phyloP scores from a whole-genome alignment of 1,284 basidiomycete species.

The Ceratobasidium sp. region DNA sequence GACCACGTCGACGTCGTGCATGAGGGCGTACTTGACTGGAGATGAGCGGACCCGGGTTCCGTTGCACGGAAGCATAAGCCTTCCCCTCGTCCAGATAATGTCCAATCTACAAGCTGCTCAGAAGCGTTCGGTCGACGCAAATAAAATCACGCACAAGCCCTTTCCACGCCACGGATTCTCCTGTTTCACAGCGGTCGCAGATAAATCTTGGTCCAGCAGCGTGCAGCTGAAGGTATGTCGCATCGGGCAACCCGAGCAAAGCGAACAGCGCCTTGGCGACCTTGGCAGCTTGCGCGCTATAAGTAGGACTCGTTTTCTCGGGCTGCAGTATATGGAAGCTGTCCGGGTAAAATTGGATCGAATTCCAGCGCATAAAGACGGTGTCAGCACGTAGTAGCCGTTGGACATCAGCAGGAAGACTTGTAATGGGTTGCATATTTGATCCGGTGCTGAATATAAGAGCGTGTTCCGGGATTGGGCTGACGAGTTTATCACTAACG shows the following conservation, averaged over 20 bases:
- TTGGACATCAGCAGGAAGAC: constrained; percentile 2
- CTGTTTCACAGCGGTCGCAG: constrained; percentile 13
- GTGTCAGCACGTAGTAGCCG: constrained; percentile 33
- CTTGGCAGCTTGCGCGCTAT: not conserved
- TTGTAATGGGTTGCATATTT: not conserved
- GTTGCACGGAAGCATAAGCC: not conserved
- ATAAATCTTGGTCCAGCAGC: constrained; percentile 8
- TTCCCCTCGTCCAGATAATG: constrained; percentile 13
- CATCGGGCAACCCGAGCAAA: constrained; percentile 4
- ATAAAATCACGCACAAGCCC: not conserved
- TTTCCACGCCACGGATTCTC: constrained; percentile 4
- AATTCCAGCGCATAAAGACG: not conserved
- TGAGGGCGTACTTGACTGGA: not conserved
- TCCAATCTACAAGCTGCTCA: constrained; percentile 1
- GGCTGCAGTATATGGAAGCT: not conserved
- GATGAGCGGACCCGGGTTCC: constrained; percentile 4
- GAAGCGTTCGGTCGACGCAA: not conserved
- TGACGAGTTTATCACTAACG: not conserved
- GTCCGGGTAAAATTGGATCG: constrained; percentile 8
- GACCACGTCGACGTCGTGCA: constrained; percentile 14
- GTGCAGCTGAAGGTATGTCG: constrained; percentile 20
- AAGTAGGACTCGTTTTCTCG: not conserved
- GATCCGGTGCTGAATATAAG: not conserved
- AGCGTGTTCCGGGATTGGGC: not conserved
- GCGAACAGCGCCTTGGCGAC: constrained; percentile 5